Base-by-base conservation (phyloP, 768 basidiomycete genomes). In the Trametes gibbosa region DNA sequence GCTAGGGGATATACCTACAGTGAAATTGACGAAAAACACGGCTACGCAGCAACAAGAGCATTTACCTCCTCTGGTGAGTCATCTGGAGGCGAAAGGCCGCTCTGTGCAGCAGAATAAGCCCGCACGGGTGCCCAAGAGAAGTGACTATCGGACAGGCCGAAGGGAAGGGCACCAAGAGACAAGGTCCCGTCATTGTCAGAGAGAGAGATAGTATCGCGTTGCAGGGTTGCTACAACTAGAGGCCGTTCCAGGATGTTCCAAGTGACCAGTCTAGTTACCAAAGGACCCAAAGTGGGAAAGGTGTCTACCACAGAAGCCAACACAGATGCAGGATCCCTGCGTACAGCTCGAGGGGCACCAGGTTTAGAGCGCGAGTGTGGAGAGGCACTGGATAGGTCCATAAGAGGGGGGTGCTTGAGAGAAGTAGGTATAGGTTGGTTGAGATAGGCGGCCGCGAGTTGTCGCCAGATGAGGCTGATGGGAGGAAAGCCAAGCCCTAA, bases 401-500 rank as follows among this genome's bases (percentile, higher is more conserved):
- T 2, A 10, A 16, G 8, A 16, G 10, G 8, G 21, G 35, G 24
- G n/a, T 57, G 63, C 27, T 57, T 56, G 5, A 50, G 29, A 17
- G 29, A 13, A 21, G 53, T 10, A n/a, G 53, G 23, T 12, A 50
- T 55, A 37, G 51, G 3, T 2, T 50, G 37, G 21, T 57, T 41
- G 21, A 65, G 47, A 29, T 64, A 40, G 2, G 62, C 48, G 24
- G 65, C 61, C 2, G 63, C 21, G 3, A 68, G 65, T 24, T 70
- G 59, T 12, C 69, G 65, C 69, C 69, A 70, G 46, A 68, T 65
- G 16, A 66, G 58, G 49, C 69, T 70, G 61, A 86, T 86, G 14
- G 81, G 68, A 3, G 89, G 87, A 62, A 91, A 91, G 0, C 90
- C 89, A 10, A 90, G 75, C 0, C 90, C 90, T 56, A 91, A 78